These are phyloP conservation scores for Iberis amara DNA, from an alignment of 441 rosid genomes.

Conservation along the genomic window DNA sequence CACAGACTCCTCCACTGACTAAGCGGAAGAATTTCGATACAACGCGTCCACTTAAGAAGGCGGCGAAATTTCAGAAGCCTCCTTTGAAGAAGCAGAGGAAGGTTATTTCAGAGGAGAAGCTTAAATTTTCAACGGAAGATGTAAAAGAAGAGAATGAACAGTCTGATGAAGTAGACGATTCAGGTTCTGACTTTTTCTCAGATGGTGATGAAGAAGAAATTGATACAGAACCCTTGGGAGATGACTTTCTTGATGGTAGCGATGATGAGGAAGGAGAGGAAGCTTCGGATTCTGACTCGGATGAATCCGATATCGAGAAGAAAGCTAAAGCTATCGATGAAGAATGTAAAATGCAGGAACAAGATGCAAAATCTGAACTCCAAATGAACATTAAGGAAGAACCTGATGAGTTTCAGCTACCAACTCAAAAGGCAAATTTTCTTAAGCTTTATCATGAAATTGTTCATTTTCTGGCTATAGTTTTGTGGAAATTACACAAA, in stretches of 20 bases:
- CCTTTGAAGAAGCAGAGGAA: constrained; percentile 55
- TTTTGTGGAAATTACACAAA: background rate
- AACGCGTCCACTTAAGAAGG: constrained; percentile 36
- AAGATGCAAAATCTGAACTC: constrained; percentile 63
- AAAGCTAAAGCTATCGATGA: constrained; percentile 57
- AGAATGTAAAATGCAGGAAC: constrained; percentile 40
- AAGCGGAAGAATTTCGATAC: background rate
- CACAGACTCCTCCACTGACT: constrained; percentile 15
- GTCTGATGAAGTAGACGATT: constrained; percentile 31
- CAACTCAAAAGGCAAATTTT: constrained; percentile 57
- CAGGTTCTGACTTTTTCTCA: constrained; percentile 55
- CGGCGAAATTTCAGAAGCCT: constrained; percentile 37
- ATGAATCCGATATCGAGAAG: constrained; percentile 54
- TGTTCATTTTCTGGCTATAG: background rate
- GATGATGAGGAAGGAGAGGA: constrained; percentile 66
- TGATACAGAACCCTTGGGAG: constrained; percentile 51
- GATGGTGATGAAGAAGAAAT: constrained; percentile 39
- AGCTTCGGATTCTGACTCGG: constrained; percentile 45
- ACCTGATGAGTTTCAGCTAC: constrained; percentile 80
- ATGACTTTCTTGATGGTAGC: constrained; percentile 60
- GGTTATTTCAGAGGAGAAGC: constrained; percentile 36
- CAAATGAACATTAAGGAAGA: constrained; percentile 66
- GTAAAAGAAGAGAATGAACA: constrained; percentile 31
- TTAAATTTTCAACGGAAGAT: constrained; percentile 34
- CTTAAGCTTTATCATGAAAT: too few species aligned